Evolutionary conservation across 140 eudicot species (phyloP).

Genomic region (Cichorium intybus): DNA sequence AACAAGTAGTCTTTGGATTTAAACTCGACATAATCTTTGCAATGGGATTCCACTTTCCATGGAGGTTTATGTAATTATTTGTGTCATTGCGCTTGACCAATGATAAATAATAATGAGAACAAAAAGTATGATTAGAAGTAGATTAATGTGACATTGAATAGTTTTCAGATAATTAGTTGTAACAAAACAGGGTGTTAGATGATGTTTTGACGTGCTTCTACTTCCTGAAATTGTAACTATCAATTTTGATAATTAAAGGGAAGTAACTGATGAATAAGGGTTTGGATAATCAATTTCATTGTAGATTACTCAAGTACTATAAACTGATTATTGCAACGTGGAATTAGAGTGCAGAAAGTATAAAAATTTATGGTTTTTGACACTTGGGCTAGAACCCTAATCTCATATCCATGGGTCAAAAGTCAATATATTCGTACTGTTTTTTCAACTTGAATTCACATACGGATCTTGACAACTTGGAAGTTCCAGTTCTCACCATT

Average conservation of each 20-base stretch:
- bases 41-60: constrained; percentile 30
- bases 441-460: constrained; percentile 4
- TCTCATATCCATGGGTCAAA: constrained; percentile 3
- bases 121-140: neutral
- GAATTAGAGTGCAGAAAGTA: neutral
- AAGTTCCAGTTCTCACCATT: neutral
- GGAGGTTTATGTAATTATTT: constrained; percentile 5
- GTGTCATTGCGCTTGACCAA: constrained; percentile 1
- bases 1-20: constrained; percentile 33
- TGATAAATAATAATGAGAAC: neutral
- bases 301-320: neutral
- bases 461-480: neutral
- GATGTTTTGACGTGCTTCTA: too few relatives aligned
- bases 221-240: too few relatives aligned
- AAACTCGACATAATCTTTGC: constrained; percentile 35
- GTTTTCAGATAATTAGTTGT: neutral
- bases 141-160: neutral
- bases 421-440: neutral
- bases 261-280: too few relatives aligned
- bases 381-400: neutral
- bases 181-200: too few relatives aligned
- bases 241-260: neutral
- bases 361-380: neutral
- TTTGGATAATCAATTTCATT: too few relatives aligned
- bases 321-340: neutral